These are phyloP conservation scores for Carex myosuroides DNA, from an alignment of 176 grass and related monocot species.

Conservation along the genomic window DNA sequence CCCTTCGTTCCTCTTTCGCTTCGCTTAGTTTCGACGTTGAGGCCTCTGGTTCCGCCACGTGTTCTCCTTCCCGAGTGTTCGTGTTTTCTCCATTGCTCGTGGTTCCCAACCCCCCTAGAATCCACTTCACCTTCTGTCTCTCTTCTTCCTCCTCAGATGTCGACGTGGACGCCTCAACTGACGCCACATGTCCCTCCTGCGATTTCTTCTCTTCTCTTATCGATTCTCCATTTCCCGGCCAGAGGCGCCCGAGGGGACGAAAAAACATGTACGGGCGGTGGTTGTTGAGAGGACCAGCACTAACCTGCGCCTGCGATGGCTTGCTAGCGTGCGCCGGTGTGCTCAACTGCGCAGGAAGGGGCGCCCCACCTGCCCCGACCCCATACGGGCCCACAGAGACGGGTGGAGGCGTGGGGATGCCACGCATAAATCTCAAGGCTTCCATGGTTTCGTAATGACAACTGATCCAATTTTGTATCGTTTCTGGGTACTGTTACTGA, in stretches of 20 bases:
- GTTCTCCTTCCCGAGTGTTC: background rate
- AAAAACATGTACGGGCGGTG: slow-evolving; percentile 16
- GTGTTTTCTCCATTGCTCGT: background rate
- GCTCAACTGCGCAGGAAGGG: slow-evolving; percentile 4
- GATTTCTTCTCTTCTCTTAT: slow-evolving; percentile 16
- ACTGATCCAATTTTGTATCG: background rate
- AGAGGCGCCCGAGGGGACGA: slow-evolving; percentile 1
- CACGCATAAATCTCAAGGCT: slow-evolving; percentile 39
- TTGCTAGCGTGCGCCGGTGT: slow-evolving; percentile 5
- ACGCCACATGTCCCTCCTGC: slow-evolving; percentile 17
- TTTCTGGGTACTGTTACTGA: background rate
- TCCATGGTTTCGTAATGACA: slow-evolving; percentile 41
- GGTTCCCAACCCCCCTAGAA: slow-evolving; percentile 14
- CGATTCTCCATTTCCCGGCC: slow-evolving; percentile 11
- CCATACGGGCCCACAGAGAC: slow-evolving; percentile 8
- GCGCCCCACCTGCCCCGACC: background rate
- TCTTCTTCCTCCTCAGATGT: background rate
- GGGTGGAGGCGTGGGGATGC: slow-evolving; percentile 18
- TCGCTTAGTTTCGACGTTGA: slow-evolving; percentile 5
- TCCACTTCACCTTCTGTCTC: slow-evolving; percentile 31
- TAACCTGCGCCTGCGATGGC: slow-evolving; percentile 1
- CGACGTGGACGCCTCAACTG: slow-evolving; percentile 9
- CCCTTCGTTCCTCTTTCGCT: slow-evolving; percentile 25
- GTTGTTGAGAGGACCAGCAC: background rate
- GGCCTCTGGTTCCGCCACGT: background rate